These are phyloP conservation scores for Cytospora piceae DNA, from an alignment of 2,329 filamentous ascomycete genomes.

Conservation along the genomic window DNA sequence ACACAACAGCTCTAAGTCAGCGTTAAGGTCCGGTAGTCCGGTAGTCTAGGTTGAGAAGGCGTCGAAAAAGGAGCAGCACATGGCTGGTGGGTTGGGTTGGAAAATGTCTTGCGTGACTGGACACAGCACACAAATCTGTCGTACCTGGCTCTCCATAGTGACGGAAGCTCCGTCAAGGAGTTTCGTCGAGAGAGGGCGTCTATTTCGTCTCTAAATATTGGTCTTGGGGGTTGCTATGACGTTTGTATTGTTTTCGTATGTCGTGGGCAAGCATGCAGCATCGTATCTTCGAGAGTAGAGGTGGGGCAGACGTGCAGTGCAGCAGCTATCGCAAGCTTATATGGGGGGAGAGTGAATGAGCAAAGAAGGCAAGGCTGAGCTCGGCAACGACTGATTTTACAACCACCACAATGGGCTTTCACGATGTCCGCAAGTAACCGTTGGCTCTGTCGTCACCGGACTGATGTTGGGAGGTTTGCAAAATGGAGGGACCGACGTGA, in stretches of 20 bases:
- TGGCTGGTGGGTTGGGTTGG: constrained; percentile 25
- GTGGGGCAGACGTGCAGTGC: constrained; percentile 25
- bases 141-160: constrained; percentile 40
- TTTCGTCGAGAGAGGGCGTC: constrained; percentile 20
- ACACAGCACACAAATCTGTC: constrained; percentile 26
- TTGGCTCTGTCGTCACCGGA: constrained; percentile 3
- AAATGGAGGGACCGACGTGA: not conserved
- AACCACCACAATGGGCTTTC: not conserved
- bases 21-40: not conserved
- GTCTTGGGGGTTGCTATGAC: constrained; percentile 36
- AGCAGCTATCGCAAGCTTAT: constrained; percentile 28
- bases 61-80: constrained; percentile 4
- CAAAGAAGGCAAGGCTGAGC: constrained; percentile 14
- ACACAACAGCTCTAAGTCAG: constrained; percentile 9
- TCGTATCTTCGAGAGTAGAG: constrained; percentile 28
- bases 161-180: constrained; percentile 30
- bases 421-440: not conserved
- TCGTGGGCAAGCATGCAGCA: constrained; percentile 31
- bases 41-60: not conserved
- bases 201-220: constrained; percentile 6
- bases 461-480: constrained; percentile 2
- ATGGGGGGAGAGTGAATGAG: constrained; percentile 16
- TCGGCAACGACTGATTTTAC: not conserved
- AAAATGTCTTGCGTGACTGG: constrained; percentile 26
- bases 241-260: constrained; percentile 33